These are phyloP conservation scores for Zygotorulaspora chibaensis DNA, from an alignment of 805 yeast genomes.

Conservation along the genomic window DNA sequence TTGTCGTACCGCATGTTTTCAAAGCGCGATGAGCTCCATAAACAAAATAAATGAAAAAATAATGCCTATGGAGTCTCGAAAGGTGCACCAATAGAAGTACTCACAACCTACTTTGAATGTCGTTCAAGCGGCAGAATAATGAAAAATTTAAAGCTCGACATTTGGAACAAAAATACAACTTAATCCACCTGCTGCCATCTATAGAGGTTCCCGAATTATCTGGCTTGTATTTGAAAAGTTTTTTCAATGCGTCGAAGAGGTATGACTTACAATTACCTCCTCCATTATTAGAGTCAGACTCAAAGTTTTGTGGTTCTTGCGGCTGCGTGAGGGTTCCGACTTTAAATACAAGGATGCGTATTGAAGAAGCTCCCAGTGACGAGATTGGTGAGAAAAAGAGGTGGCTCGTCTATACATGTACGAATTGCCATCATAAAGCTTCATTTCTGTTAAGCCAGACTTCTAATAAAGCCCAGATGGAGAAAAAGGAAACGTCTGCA, in stretches of 20 bases:
- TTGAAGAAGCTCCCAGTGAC: conserved; percentile 1
- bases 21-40: background rate
- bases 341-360: conserved; percentile 5
- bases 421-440: conserved; percentile 25
- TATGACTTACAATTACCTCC: conserved; percentile 29
- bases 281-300: conserved; percentile 16
- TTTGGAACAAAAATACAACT: conserved; percentile 27
- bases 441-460: conserved; percentile 12
- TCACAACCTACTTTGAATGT: background rate
- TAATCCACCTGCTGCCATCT: conserved; percentile 26
- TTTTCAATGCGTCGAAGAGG: conserved; percentile 28
- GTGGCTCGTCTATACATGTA: conserved; percentile 27
- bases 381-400: conserved; percentile 13
- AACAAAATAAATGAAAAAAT: background rate
- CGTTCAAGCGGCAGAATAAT: conserved; percentile 25
- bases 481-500: background rate
- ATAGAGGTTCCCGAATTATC: conserved; percentile 22
- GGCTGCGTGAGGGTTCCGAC: conserved; percentile 33
- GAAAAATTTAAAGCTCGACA: conserved; percentile 27
- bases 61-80: background rate
- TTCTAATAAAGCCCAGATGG: background rate
- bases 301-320: conserved; percentile 32
- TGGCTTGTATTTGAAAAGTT: conserved; percentile 31
- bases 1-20: too few relatives aligned
- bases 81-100: background rate